phyloP scores from a whole-genome alignment of 441 rosid genomes.

The Viola pubescens region DNA sequence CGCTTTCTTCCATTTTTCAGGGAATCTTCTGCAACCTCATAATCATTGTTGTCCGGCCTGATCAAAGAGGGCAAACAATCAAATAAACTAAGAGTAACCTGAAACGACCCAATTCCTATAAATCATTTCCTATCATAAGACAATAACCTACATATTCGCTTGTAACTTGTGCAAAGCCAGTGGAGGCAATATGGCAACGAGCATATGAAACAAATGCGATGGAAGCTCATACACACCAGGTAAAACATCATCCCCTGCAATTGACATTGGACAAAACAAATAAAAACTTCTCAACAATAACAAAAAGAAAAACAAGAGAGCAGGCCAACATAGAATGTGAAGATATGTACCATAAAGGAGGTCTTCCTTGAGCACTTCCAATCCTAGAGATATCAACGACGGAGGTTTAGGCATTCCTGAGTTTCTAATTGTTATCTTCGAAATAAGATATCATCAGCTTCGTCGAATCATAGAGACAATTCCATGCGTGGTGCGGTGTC shows the following conservation, averaged over 20 bases:
- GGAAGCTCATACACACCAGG: constrained; percentile 60
- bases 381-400: constrained; percentile 43
- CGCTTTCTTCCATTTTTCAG: constrained; percentile 49
- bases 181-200: constrained; percentile 54
- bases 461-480: too few species aligned
- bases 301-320: neutral
- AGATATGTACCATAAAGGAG: constrained; percentile 37
- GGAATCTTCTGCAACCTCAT: constrained; percentile 31
- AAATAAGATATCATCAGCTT: too few species aligned
- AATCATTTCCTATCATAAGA: neutral
- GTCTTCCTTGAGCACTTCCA: constrained; percentile 32
- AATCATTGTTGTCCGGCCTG: constrained; percentile 53
- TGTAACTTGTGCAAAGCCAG: constrained; percentile 58
- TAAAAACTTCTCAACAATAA: neutral
- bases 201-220: constrained; percentile 38
- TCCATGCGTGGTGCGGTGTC: too few species aligned
- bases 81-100: neutral
- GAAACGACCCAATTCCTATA: too few species aligned
- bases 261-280: neutral
- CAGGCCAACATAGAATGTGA: neutral
- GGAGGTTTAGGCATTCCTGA: constrained; percentile 37
- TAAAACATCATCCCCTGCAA: constrained; percentile 36
- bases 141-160: constrained; percentile 42
- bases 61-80: constrained; percentile 11
- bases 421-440: neutral